phyloP scores from a whole-genome alignment of 106 monocot genomes.

The Posidonia australis region DNA sequence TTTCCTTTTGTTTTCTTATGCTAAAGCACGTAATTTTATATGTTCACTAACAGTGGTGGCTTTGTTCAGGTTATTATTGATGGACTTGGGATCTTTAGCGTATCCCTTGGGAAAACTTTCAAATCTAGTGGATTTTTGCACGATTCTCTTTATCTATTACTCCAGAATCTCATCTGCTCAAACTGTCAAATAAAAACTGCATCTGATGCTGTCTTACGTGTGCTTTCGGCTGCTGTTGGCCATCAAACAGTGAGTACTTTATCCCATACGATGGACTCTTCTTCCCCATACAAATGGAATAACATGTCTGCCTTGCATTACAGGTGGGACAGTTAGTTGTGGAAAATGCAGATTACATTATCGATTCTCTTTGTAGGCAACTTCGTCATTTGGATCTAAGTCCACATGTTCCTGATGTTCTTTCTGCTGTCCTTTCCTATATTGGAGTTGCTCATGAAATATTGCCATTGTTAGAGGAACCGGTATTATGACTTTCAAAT shows the following conservation, averaged over 20 bases:
- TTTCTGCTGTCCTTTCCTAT: slow-evolving; percentile 89
- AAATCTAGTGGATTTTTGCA: slow-evolving; percentile 77
- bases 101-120: slow-evolving; percentile 59
- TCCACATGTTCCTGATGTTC: slow-evolving; percentile 68
- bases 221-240: slow-evolving; percentile 46
- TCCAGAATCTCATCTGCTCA: slow-evolving; percentile 81
- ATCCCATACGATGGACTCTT: background rate
- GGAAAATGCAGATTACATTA: slow-evolving; percentile 89
- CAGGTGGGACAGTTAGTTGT: slow-evolving; percentile 87
- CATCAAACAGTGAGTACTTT: slow-evolving; percentile 37
- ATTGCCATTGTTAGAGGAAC: slow-evolving; percentile 86
- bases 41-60: background rate
- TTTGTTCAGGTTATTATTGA: slow-evolving; percentile 72
- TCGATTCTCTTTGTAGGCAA: slow-evolving; percentile 83
- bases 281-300: background rate
- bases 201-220: slow-evolving; percentile 56
- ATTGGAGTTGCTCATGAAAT: slow-evolving; percentile 85
- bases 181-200: slow-evolving; percentile 50
- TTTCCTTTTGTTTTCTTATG: background rate
- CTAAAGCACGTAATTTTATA: background rate
- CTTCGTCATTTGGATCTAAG: slow-evolving; percentile 86
- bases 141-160: slow-evolving; percentile 70
- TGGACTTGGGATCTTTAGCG: slow-evolving; percentile 74
- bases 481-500: slow-evolving; percentile 32
- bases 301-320: slow-evolving; percentile 1